These are phyloP conservation scores for Balakata baccata DNA, from an alignment of 345 rosid species.

Conservation along the genomic window DNA sequence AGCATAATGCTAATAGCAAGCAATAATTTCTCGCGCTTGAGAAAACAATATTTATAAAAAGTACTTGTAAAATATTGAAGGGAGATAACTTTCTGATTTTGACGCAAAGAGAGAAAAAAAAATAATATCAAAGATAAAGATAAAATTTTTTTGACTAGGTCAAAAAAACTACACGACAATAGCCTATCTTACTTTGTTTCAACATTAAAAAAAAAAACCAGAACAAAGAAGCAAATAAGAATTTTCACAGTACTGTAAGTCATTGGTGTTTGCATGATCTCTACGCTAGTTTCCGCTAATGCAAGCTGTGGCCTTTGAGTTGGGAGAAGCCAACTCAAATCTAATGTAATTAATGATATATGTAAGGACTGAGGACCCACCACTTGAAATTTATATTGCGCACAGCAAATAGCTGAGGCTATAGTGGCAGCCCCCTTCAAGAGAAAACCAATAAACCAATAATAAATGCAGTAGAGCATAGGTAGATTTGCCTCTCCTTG, in stretches of 20 bases:
- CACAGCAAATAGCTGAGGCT: not conserved
- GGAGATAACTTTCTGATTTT: no score
- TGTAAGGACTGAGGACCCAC: not conserved
- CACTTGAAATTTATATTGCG: not conserved
- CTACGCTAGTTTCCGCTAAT: not conserved
- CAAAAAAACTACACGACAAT: no score
- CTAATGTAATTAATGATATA: not conserved
- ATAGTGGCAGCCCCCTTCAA: not conserved
- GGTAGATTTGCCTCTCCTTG: no score
- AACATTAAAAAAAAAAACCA: not conserved
- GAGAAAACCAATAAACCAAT: not conserved
- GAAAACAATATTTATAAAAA: no score
- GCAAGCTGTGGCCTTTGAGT: not conserved
- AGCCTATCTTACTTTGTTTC: no score
- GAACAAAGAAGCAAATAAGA: not conserved
- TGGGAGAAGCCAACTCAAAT: not conserved
- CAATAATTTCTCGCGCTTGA: not conserved
- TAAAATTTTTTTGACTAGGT: no score
- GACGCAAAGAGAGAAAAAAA: no score
- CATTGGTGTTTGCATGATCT: slow-evolving; percentile 1
- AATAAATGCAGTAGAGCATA: no score
- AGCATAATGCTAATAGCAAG: no score
- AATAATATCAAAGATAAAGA: no score
- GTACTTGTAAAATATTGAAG: no score
- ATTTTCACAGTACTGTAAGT: no score